Percentiles rank a stretch among this genome's conserved stretches.
Conservation (phyloP, 2,329 filamentous ascomycete species). For the Nemania sp. region DNA sequence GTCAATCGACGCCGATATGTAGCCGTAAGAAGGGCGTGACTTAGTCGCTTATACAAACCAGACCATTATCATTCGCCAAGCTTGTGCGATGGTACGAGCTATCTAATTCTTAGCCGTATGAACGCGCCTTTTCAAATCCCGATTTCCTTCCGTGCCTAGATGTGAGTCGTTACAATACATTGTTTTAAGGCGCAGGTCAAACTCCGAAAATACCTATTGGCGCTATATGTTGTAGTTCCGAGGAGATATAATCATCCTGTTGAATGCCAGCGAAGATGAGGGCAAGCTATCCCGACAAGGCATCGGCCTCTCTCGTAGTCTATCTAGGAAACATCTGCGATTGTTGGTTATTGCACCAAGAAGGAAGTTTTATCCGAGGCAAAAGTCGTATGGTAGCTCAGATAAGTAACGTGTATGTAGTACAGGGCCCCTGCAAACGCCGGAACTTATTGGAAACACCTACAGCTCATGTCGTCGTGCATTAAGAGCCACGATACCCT, state of each 20-base stretch:
- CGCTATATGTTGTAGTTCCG: too few relatives aligned
- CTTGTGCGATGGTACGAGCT: neutral
- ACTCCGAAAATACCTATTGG: neutral
- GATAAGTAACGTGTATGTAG: neutral
- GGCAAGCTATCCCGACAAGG: too few relatives aligned
- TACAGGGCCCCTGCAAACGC: too few relatives aligned
- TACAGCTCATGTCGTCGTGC: neutral
- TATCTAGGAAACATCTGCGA: neutral
- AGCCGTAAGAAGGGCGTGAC: conserved; percentile 15
- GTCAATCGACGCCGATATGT: conserved; percentile 15
- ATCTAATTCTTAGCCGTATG: neutral
- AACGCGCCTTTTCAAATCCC: neutral
- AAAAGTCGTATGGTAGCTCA: neutral
- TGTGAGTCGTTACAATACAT: neutral
- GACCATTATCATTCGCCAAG: conserved; percentile 5
- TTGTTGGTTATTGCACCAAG: conserved; percentile 3
- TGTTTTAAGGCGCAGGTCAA: neutral
- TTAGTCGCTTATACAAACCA: conserved; percentile 14
- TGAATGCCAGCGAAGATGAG: too few relatives aligned
- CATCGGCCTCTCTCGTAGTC: too few relatives aligned
- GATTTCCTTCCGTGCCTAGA: neutral
- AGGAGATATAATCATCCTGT: too few relatives aligned
- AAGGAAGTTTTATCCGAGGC: conserved; percentile 4
- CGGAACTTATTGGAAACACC: too few relatives aligned
- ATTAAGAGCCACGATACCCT: too few relatives aligned